phyloP scores from a whole-genome alignment of 352 stramenopile species.

The Peronospora farinosa region DNA sequence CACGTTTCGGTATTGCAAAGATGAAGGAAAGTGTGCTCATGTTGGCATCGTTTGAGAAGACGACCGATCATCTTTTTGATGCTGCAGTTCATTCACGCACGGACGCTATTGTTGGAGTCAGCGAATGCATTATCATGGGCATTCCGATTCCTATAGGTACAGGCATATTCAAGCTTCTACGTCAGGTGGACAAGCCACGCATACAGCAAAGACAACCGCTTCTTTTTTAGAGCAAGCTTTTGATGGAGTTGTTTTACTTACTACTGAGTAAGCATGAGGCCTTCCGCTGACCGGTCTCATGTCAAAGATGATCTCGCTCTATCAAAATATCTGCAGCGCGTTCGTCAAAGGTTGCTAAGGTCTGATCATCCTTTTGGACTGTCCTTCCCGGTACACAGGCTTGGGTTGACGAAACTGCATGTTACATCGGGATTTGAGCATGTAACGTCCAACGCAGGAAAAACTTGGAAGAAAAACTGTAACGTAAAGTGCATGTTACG shows the following conservation, averaged over 20 bases:
- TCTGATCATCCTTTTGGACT: too few relatives aligned
- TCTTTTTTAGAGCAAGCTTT: background rate
- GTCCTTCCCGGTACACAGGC: too few relatives aligned
- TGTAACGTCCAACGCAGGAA: too few relatives aligned
- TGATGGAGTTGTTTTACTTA: background rate
- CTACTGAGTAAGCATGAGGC: too few relatives aligned
- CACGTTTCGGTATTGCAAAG: slow-evolving; percentile 98
- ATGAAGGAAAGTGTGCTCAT: slow-evolving; percentile 99
- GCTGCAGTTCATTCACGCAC: slow-evolving; percentile 96
- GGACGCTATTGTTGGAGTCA: slow-evolving; percentile 98
- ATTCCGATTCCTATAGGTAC: slow-evolving; percentile 97
- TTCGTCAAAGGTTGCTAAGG: too few relatives aligned
- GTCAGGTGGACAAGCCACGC: slow-evolving; percentile 69
- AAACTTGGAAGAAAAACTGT: too few relatives aligned
- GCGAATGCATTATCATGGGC: slow-evolving; percentile 99
- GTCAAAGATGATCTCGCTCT: too few relatives aligned
- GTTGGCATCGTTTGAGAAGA: slow-evolving; percentile 99
- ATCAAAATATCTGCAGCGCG: too few relatives aligned
- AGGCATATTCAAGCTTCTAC: slow-evolving; percentile 95
- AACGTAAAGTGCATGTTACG: too few relatives aligned
- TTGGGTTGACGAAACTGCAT: too few relatives aligned
- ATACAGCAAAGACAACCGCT: slow-evolving; percentile 61
- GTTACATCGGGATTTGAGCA: too few relatives aligned
- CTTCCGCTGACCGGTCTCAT: too few relatives aligned
- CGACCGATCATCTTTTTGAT: slow-evolving; percentile 99